Conservation (phyloP, 306 rosid genomes). For the Prunus armeniaca region DNA sequence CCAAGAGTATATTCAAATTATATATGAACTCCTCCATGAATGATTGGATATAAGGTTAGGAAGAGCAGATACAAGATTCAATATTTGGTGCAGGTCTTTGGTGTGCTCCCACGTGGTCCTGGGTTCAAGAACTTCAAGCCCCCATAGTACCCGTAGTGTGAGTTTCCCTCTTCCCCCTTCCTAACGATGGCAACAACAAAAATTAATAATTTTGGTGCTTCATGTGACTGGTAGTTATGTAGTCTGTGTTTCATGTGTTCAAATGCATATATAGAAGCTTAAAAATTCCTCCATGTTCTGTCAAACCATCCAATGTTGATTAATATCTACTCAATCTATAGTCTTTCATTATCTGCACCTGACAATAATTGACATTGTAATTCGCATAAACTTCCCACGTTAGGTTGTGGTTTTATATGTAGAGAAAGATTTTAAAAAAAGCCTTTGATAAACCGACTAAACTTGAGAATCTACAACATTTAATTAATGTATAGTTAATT, state of each 20-base stretch:
- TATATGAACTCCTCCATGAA: too few species aligned
- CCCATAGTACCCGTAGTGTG: too few species aligned
- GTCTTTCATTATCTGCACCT: neutral
- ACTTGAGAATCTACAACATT: neutral
- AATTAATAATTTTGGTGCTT: neutral
- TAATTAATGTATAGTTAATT: neutral
- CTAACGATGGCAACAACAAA: too few species aligned
- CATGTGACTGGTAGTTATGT: neutral
- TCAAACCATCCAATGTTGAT: neutral
- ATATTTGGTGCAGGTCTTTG: too few species aligned
- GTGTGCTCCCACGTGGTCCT: too few species aligned
- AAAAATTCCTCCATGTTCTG: neutral
- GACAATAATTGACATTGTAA: neutral
- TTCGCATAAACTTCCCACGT: neutral
- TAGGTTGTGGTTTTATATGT: neutral
- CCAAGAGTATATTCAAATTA: too few species aligned
- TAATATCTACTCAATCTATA: neutral
- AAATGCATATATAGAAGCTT: neutral
- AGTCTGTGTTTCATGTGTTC: neutral
- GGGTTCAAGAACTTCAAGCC: accelerated
- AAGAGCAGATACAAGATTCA: too few species aligned
- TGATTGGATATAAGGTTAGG: too few species aligned
- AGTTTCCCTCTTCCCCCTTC: too few species aligned
- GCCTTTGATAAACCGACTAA: neutral
- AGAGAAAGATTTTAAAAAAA: neutral